Percentiles rank a stretch among this genome's conserved stretches.
Evolutionary conservation across 352 stramenopile genomes (phyloP).

Genomic region (Ochromonadaceae sp.): DNA sequence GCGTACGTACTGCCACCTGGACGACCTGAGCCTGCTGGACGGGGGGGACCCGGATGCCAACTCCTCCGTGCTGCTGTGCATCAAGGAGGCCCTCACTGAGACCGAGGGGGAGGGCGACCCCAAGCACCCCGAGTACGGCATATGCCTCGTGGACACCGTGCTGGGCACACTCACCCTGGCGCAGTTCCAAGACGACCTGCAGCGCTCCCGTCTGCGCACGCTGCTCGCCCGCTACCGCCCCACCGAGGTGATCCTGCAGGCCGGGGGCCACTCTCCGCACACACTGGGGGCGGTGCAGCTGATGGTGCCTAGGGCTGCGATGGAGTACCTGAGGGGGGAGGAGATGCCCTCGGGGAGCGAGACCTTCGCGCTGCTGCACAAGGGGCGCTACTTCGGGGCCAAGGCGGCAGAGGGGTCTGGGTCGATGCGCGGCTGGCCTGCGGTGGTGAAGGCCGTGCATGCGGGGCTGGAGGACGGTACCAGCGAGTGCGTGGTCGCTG

Average conservation of each 20-base stretch:
- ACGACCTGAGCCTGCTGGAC: conserved; percentile 41
- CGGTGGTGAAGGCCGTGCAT: conserved; percentile 44
- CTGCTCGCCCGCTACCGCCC: conserved; percentile 56
- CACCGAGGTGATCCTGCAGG: conserved; percentile 30
- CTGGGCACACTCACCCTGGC: conserved; percentile 78
- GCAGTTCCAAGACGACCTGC: conserved; percentile 90
- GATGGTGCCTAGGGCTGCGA: conserved; percentile 36
- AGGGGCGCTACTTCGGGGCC: conserved; percentile 64
- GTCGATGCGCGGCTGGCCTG: conserved; percentile 39
- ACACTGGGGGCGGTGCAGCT: conserved; percentile 30
- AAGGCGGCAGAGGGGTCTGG: neutral
- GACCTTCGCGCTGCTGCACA: conserved; percentile 1
- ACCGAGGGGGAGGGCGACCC: conserved; percentile 21
- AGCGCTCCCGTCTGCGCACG: conserved; percentile 84
- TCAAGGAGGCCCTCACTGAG: conserved; percentile 15
- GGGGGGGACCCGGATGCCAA: conserved; percentile 5
- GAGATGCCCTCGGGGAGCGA: neutral
- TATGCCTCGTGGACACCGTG: conserved; percentile 83
- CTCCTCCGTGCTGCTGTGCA: neutral
- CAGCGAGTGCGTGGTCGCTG: conserved; percentile 37
- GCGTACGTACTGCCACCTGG: conserved; percentile 82
- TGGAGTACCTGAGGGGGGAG: neutral
- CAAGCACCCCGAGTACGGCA: conserved; percentile 58
- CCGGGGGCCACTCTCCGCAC: neutral
- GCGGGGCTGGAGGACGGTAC: conserved; percentile 30